Evolutionary conservation across 2,329 filamentous ascomycete species (phyloP), one percentile per base, ranked within the genome.

Genomic region (Trematosphaeria pertusa): DNA sequence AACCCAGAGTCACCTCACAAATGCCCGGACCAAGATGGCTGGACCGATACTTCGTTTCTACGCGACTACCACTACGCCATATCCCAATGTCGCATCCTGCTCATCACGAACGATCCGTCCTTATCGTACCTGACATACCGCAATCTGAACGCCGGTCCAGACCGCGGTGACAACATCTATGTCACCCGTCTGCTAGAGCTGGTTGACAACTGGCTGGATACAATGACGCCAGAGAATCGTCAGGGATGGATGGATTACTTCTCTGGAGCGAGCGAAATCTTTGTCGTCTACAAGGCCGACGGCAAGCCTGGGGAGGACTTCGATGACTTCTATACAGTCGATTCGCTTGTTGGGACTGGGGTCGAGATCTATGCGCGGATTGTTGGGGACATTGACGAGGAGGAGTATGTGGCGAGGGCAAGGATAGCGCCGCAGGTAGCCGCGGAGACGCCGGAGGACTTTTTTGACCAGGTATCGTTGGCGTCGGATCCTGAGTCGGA

Each of bases 51-150:
- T 3, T 46, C 48, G 3, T 43, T 48, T 19, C 26, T 11, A 7
- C 24, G 41, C 14, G 30, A 48, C 24, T 47, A 45, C 39, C 20
- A 45, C 5, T 58, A 43, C n/a, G 37, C 33, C 19, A 24, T 61
- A 5, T 18, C 37, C 1, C 54, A 59, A n/a, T 59, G 52, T 24
- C 47, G 49, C 1, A 43, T 57, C 1, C 38, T 61, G 10, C 33
- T 49, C 2, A 38, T 49, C 17, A 22, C 44, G 12, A 30, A 26
- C 2, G 18, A 36, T 9, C 36, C 41, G 10, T 32, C 8, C 1
- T 4, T 8, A 6, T 12, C 17, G n/a, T 10, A 48, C 3, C 24
- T 56, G 1, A 43, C 21, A 9, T 61, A 57, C 20, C 24, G 31
- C 12, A 43, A 52, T 32, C 33, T 59, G 7, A 48, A 41, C n/a